These are phyloP conservation scores for Clarireedia homoeocarpa DNA, from an alignment of 2,329 filamentous ascomycete species.

Conservation along the genomic window DNA sequence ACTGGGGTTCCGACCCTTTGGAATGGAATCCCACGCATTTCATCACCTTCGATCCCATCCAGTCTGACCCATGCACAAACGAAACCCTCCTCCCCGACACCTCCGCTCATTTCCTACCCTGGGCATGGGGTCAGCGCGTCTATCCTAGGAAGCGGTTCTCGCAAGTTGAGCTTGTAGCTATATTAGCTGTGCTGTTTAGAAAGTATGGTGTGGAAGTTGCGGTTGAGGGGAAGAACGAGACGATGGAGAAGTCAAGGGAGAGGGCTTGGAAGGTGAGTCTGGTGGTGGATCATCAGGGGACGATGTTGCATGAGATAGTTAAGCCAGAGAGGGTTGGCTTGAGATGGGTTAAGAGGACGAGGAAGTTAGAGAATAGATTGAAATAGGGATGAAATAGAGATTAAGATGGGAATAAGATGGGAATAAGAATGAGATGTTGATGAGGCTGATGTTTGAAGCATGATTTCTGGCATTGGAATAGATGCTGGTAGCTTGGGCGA, in stretches of 20 bases:
- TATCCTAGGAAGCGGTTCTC: not conserved
- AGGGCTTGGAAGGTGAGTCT: not conserved
- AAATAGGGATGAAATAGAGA: too few relatives aligned
- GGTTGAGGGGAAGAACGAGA: not conserved
- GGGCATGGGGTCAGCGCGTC: not conserved
- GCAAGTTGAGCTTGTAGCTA: not conserved
- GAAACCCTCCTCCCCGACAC: not conserved
- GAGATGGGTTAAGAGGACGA: not conserved
- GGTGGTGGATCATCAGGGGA: not conserved
- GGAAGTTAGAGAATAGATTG: too few relatives aligned
- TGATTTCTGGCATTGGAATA: too few relatives aligned
- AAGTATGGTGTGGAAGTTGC: not conserved
- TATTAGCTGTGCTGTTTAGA: not conserved
- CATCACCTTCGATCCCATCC: not conserved
- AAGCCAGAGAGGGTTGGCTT: not conserved
- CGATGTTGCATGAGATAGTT: constrained; percentile 4
- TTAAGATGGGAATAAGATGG: too few relatives aligned
- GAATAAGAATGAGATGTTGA: too few relatives aligned
- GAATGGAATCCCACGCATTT: not conserved
- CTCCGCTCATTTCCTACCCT: not conserved
- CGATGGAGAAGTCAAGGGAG: not conserved
- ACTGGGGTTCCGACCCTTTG: not conserved
- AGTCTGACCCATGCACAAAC: not conserved
- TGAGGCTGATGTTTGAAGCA: too few relatives aligned
- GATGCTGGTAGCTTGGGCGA: too few relatives aligned